Evolutionary conservation across 1,139 yeast genomes (phyloP).

Genomic region (Scheffersomyces lignicola): DNA sequence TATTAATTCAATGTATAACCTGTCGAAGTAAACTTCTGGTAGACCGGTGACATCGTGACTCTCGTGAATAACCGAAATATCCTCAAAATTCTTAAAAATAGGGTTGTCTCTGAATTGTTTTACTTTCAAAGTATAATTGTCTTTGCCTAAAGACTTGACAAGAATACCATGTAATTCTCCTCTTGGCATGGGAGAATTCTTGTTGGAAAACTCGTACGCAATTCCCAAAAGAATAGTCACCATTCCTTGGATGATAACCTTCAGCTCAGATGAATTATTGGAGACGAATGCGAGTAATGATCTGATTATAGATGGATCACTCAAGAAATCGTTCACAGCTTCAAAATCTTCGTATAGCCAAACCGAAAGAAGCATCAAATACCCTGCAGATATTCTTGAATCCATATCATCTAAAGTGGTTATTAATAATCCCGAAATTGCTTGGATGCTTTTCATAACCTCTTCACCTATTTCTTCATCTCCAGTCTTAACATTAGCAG

Average conservation of each 20-base stretch:
- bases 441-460: conserved; percentile 71
- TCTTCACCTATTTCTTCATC: conserved; percentile 71
- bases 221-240: conserved; percentile 73
- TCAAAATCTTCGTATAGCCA: conserved; percentile 80
- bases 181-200: conserved; percentile 69
- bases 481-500: conserved; percentile 64
- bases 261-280: conserved; percentile 57
- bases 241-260: conserved; percentile 71
- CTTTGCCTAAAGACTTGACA: conserved; percentile 72
- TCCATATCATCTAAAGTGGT: conserved; percentile 66
- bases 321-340: conserved; percentile 76
- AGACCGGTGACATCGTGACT: conserved; percentile 76
- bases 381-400: conserved; percentile 77
- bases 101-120: conserved; percentile 67
- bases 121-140: conserved; percentile 73
- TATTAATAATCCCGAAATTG: conserved; percentile 73
- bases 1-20: conserved; percentile 61
- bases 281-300: conserved; percentile 69
- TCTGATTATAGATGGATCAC: conserved; percentile 64
- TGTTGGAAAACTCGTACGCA: conserved; percentile 77
- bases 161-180: conserved; percentile 62
- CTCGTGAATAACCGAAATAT: conserved; percentile 18
- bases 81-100: conserved; percentile 54
- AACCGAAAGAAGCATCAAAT: conserved; percentile 67
- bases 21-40: conserved; percentile 77